phyloP scores from a whole-genome alignment of 805 yeast species.

The Yamadazyma laniorum region DNA sequence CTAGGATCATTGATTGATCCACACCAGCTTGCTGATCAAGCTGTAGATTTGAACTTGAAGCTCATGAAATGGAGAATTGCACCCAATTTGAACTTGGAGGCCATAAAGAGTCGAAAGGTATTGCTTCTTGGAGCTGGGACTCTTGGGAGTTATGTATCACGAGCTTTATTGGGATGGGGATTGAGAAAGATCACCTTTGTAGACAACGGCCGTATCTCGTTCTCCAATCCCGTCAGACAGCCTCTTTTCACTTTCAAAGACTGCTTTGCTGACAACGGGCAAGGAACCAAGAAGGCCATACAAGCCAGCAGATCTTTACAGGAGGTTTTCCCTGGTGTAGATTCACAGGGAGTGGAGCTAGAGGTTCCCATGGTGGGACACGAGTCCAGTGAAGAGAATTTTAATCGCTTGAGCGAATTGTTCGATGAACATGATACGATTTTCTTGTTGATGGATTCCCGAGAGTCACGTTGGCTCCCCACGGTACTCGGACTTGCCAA shows the following conservation, averaged over 20 bases:
- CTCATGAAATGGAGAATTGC: constrained; percentile 96
- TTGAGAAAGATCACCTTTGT: constrained; percentile 81
- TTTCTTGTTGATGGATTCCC: constrained; percentile 84
- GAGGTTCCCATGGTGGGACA: constrained; percentile 98
- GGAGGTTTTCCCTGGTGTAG: constrained; percentile 76
- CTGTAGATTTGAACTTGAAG: constrained; percentile 85
- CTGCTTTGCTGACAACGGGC: constrained; percentile 57
- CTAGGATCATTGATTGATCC: constrained; percentile 83
- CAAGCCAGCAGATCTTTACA: constrained; percentile 73
- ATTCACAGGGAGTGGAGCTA: constrained; percentile 57
- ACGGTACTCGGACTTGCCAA: constrained; percentile 70
- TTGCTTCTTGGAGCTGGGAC: constrained; percentile 95
- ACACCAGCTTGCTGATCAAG: constrained; percentile 77
- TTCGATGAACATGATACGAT: constrained; percentile 71
- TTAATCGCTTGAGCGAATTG: constrained; percentile 48
- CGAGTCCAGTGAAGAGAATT: constrained; percentile 67
- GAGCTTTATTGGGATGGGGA: constrained; percentile 94
- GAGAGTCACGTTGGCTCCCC: constrained; percentile 98
- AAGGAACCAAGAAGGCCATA: constrained; percentile 70
- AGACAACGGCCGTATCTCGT: constrained; percentile 85
- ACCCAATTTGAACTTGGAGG: constrained; percentile 73
- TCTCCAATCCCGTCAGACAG: constrained; percentile 94
- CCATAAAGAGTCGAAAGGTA: constrained; percentile 58
- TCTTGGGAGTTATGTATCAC: constrained; percentile 84
- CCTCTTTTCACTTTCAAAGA: constrained; percentile 83